phyloP scores from a whole-genome alignment of 2,329 filamentous ascomycete species.

The Aschersonia sp. region DNA sequence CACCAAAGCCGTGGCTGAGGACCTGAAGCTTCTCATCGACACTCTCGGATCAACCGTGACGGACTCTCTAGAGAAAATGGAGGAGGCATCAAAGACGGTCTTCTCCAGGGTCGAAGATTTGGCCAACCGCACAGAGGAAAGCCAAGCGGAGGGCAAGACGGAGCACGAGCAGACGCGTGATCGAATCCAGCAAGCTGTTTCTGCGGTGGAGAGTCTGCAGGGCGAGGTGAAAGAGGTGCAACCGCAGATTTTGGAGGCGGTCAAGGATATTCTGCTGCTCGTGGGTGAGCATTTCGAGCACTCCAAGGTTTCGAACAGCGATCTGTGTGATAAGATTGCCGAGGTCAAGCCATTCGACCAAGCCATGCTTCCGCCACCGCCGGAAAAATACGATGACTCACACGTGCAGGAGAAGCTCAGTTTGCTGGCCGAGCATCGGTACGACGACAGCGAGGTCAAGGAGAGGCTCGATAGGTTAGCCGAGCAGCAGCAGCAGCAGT shows the following conservation, averaged over 20 bases:
- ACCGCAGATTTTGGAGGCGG: slow-evolving; percentile 73
- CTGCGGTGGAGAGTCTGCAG: slow-evolving; percentile 61
- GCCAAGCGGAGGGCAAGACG: slow-evolving; percentile 55
- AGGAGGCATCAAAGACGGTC: slow-evolving; percentile 75
- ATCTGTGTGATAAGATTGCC: slow-evolving; percentile 43
- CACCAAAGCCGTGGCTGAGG: slow-evolving; percentile 72
- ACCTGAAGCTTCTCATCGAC: slow-evolving; percentile 75
- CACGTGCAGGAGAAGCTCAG: slow-evolving; percentile 13
- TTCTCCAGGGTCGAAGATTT: slow-evolving; percentile 73
- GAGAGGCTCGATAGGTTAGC: slow-evolving; percentile 19
- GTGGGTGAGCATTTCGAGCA: slow-evolving; percentile 84
- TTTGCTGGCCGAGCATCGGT: slow-evolving; percentile 11
- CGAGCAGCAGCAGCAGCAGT: slow-evolving; percentile 34
- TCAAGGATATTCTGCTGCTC: slow-evolving; percentile 72
- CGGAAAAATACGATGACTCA: slow-evolving; percentile 34
- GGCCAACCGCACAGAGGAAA: slow-evolving; percentile 60
- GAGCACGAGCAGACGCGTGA: slow-evolving; percentile 77
- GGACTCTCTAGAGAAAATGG: slow-evolving; percentile 74
- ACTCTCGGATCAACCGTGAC: slow-evolving; percentile 69
- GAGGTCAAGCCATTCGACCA: slow-evolving; percentile 47
- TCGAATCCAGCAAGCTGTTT: slow-evolving; percentile 61
- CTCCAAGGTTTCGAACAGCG: slow-evolving; percentile 50
- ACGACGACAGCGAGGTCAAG: slow-evolving; percentile 13
- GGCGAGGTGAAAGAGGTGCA: slow-evolving; percentile 70
- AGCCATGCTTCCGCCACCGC: slow-evolving; percentile 34